phyloP scores from a whole-genome alignment of 2,329 filamentous ascomycete species.

The Fusarium torulosum region DNA sequence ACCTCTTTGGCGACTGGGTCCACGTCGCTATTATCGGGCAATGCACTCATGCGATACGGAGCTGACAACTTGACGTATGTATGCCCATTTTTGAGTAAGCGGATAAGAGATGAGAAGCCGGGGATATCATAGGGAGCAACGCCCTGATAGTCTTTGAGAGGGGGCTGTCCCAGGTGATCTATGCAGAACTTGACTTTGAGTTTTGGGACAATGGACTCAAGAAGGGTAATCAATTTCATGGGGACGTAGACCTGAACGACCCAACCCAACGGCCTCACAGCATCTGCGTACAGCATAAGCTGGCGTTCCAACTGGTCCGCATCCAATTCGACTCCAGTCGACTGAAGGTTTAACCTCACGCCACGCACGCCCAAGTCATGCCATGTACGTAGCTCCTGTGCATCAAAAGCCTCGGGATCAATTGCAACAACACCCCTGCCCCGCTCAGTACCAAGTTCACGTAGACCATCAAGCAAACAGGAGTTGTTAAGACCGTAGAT shows the following conservation, averaged over 20 bases:
- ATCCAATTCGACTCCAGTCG: constrained; percentile 58
- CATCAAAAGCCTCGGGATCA: constrained; percentile 59
- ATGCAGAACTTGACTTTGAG: constrained; percentile 67
- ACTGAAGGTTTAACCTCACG: constrained; percentile 70
- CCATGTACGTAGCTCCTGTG: constrained; percentile 62
- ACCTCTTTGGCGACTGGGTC: constrained; percentile 64
- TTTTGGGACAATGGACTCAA: constrained; percentile 62
- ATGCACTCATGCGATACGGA: constrained; percentile 66
- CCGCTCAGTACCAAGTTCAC: constrained; percentile 60
- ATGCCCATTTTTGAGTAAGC: constrained; percentile 60
- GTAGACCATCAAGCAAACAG: constrained; percentile 67
- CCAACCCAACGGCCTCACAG: constrained; percentile 65
- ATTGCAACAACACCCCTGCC: constrained; percentile 69
- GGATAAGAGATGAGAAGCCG: constrained; percentile 56
- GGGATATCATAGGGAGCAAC: constrained; percentile 40
- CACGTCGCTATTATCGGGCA: constrained; percentile 59
- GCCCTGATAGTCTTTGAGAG: constrained; percentile 49
- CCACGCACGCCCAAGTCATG: constrained; percentile 69
- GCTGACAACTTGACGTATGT: constrained; percentile 71
- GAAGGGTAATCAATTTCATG: constrained; percentile 61
- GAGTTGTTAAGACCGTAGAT: constrained; percentile 72
- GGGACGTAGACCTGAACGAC: constrained; percentile 69
- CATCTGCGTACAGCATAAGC: constrained; percentile 62
- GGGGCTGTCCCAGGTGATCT: constrained; percentile 70
- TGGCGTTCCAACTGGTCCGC: constrained; percentile 56